Evolutionary conservation across 2,329 filamentous ascomycete species (phyloP).

Genomic region (Hypoxylon sp.): DNA sequence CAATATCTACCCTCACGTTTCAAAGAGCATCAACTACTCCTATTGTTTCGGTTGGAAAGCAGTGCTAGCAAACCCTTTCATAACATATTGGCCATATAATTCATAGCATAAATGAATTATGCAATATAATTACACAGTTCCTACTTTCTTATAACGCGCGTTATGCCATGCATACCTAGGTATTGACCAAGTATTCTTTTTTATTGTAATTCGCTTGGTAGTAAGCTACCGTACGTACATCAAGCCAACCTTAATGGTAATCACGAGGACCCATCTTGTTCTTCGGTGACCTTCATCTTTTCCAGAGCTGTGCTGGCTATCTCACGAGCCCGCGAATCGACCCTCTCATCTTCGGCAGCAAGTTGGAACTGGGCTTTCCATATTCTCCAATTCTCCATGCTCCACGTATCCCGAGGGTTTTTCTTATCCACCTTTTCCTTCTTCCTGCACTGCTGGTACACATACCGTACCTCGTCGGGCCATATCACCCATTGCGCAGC

Average conservation of each 20-base stretch:
- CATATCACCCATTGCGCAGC: slow-evolving; percentile 33
- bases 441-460: slow-evolving; percentile 28
- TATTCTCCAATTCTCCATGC: slow-evolving; percentile 32
- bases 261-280: slow-evolving; percentile 1
- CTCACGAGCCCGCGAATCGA: slow-evolving; percentile 23
- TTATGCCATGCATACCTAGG: too few relatives aligned
- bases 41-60: too few relatives aligned
- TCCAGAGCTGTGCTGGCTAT: slow-evolving; percentile 14
- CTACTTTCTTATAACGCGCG: not conserved
- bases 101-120: not conserved
- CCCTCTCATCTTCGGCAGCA: slow-evolving; percentile 19
- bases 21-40: too few relatives aligned
- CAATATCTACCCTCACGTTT: too few relatives aligned
- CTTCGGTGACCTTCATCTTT: slow-evolving; percentile 17
- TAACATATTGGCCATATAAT: too few relatives aligned
- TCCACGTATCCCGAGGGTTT: slow-evolving; percentile 37
- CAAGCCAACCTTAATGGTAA: not conserved
- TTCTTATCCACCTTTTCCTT: slow-evolving; percentile 29
- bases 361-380: slow-evolving; percentile 39
- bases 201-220: not conserved
- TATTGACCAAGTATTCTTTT: not conserved
- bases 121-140: not conserved
- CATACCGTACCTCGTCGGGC: slow-evolving; percentile 27
- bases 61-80: not conserved
- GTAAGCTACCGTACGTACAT: not conserved